phyloP scores from a whole-genome alignment of 176 grass and related monocot genomes.

The Musa troglodytarum region DNA sequence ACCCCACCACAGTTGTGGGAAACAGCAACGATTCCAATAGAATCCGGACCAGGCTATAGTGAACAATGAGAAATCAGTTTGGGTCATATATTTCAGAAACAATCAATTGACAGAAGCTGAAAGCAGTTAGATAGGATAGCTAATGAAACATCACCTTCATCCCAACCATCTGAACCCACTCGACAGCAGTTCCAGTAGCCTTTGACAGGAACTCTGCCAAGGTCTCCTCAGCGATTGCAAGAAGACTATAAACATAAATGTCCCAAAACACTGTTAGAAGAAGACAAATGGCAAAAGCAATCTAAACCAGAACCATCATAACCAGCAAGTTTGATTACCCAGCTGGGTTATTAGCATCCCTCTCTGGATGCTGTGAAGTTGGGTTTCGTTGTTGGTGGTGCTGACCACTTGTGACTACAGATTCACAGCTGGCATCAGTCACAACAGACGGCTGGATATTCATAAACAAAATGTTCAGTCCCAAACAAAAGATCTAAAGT shows the following conservation, averaged over 20 bases:
- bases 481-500: too few species aligned
- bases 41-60: conserved; percentile 96
- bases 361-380: conserved; percentile 59
- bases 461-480: neutral
- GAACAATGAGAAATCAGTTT: conserved; percentile 1
- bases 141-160: conserved; percentile 55
- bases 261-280: neutral
- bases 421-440: conserved; percentile 77
- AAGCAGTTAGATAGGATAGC: too few species aligned
- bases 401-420: conserved; percentile 32
- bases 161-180: conserved; percentile 98
- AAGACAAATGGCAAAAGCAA: neutral
- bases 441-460: conserved; percentile 48
- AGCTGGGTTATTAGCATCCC: conserved; percentile 79
- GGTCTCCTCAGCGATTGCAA: conserved; percentile 82
- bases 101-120: too few species aligned
- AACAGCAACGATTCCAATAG: conserved; percentile 82
- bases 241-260: conserved; percentile 46
- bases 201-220: conserved; percentile 97
- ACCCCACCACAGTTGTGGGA: conserved; percentile 85
- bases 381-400: neutral
- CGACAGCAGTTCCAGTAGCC: conserved; percentile 93
- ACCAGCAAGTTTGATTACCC: conserved; percentile 34
- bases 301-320: neutral
- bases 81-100: too few species aligned